These are phyloP conservation scores for Metschnikowia hibisci DNA, from an alignment of 805 yeast species.

Conservation along the genomic window DNA sequence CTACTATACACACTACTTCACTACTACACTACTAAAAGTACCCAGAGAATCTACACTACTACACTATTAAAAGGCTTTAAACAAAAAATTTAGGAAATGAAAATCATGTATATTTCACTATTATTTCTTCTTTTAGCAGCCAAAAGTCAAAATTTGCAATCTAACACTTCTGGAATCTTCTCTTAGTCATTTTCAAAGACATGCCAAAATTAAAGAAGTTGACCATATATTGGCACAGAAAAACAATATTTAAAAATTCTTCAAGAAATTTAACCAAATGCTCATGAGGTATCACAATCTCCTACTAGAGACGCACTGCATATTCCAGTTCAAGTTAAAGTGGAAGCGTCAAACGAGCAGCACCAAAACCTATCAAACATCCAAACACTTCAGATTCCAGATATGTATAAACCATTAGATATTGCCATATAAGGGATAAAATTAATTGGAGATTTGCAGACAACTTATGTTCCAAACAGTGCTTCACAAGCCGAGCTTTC, in stretches of 20 bases:
- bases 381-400: slow-evolving; percentile 17
- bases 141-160: no score
- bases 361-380: background rate
- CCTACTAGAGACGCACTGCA: background rate
- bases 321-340: background rate
- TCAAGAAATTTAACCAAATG: background rate
- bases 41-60: no score
- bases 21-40: no score
- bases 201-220: slow-evolving; percentile 1
- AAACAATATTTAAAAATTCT: background rate
- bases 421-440: slow-evolving; percentile 36
- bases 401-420: slow-evolving; percentile 34
- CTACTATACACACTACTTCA: no score
- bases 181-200: no score
- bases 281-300: background rate
- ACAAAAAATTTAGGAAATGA: no score
- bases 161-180: no score
- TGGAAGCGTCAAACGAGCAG: background rate
- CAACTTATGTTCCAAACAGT: background rate
- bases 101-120: no score
- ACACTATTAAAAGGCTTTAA: no score
- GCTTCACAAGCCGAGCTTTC: slow-evolving; percentile 1
- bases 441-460: slow-evolving; percentile 26
- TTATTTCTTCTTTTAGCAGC: no score
- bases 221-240: slow-evolving; percentile 5